Base-by-base conservation (phyloP, 1,284 basidiomycete species). In the Rhodotorula sp. region DNA sequence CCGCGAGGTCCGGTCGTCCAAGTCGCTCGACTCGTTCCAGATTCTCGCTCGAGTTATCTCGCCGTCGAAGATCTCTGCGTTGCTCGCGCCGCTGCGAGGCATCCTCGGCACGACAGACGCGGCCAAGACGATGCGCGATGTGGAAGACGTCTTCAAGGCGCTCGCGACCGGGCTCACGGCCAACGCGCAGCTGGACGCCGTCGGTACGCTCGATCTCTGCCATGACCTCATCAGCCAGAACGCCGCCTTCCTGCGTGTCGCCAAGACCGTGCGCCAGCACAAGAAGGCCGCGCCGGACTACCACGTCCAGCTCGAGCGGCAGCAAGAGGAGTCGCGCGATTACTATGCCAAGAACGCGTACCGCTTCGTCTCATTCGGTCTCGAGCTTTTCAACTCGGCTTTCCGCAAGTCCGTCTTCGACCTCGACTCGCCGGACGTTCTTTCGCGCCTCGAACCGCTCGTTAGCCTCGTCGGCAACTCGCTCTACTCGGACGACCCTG, bases 211-310 rank as follows among this genome's bases (percentile, higher is more conserved):
- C 55, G 86, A 88, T 41, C 85, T 99, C 13, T 97, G 92, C 79
- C 90, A 95, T 79, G 92, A 92, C 0, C 85, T 99, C 49, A 89
- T 99, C 81, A 92, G 87, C 72, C 92, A 95, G 78, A 97, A 97
- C 79, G 90, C 93, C 60, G 86, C 87, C 59, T 97, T 96, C 82
- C 79, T 84, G 55, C 79, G 80, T 55, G 79, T 67, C 61, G 70
- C 74, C 56, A 63, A 76, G 65, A 61, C 41, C 25, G 58, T 70
- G 7, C 67, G 66, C n/a, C 78, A 80, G 57, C 74, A 74, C 23
- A 69, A 81, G 68, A 77, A 77, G 77, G 80, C 78, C 70, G 69
- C 81, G 66, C 84, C 86, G 50, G 87, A 90, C 74, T 88, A 86
- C 52, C 87, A 90, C 58, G 90, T 96, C 1, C 90, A 94, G 80